Conservation (phyloP, 169 alveolate species). For the Cryptosporidium ryanae region DNA sequence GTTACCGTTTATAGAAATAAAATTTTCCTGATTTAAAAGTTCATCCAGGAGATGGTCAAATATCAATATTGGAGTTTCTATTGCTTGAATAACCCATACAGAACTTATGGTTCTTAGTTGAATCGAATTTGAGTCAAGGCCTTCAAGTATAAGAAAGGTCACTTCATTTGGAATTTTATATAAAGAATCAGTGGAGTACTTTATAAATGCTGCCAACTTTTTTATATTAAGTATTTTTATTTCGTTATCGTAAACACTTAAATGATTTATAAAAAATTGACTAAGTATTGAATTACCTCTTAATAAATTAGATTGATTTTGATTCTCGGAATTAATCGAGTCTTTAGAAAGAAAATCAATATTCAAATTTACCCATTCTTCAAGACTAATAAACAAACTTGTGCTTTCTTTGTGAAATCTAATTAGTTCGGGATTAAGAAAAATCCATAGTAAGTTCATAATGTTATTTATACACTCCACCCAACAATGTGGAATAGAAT, state of each 20-base stretch:
- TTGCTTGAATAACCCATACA: slow-evolving; percentile 45
- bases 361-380: slow-evolving; percentile 30
- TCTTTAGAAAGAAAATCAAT: background rate
- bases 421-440: background rate
- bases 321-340: background rate
- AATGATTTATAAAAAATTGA: slow-evolving; percentile 42
- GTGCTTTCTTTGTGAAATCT: slow-evolving; percentile 34
- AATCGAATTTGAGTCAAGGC: slow-evolving; percentile 28
- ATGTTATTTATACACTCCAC: slow-evolving; percentile 18
- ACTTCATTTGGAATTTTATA: slow-evolving; percentile 57
- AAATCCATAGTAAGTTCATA: slow-evolving; percentile 14
- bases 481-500: slow-evolving; percentile 17
- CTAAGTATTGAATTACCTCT: slow-evolving; percentile 28
- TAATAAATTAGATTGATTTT: background rate
- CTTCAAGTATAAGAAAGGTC: slow-evolving; percentile 51
- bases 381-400: slow-evolving; percentile 3
- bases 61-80: slow-evolving; percentile 43
- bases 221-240: slow-evolving; percentile 29
- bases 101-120: slow-evolving; percentile 42
- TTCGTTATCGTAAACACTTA: slow-evolving; percentile 26
- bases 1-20: no score
- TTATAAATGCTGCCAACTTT: slow-evolving; percentile 41
- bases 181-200: slow-evolving; percentile 1
- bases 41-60: slow-evolving; percentile 55
- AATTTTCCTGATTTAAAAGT: background rate